Evolutionary conservation across 441 rosid genomes (phyloP), one percentile per base, ranked within the genome.

Genomic region (Arabidopsis hybrid): DNA sequence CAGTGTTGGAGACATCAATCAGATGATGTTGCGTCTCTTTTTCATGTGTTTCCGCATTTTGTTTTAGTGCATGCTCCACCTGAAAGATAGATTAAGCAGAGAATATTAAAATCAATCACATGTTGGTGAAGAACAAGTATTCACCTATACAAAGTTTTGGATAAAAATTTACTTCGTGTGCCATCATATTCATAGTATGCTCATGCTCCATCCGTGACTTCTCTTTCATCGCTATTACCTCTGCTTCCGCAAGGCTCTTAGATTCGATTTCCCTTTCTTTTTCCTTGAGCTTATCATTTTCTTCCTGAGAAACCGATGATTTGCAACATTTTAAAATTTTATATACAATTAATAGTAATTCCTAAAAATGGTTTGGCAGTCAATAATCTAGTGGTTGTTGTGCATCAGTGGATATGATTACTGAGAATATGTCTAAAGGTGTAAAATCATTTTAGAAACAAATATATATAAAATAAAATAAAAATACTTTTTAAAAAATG

Each of bases 181-280:
- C 8, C 36, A 53, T 55, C 60, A 55, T 13, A 55, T 55, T 55
- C 62, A 58, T 58, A n/a, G 29, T 35, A 16, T 58, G 45, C n/a
- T 58, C 62, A 35, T 58, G 62, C 62, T 58, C 43, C 8, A 58
- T 16, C 8, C 29, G 29, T 58, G 62, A 35, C 45, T 16, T 35
- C 8, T 58, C 43, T 14, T 58, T 38, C 29, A 0, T 35, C 43
- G 29, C 43, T 57, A 0, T 58, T 58, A 58, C 35, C 13, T 16
- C 62, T 58, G 29, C 43, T 58, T 35, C 43, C 9, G 2, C 26
- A 35, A 57, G 26, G 43, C 16, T 57, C 3, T 14, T 57, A 57
- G 61, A 8, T 14, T 57, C 17, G 10, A 12, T 53, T 10, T 53
- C 16, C 2, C 3, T 7, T 6, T 53, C 18, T 26, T 35, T 57